Percentiles rank a stretch among this genome's conserved stretches.
Evolutionary conservation across 371 early-diverging fungal genomes (phyloP).

Genomic region (Mortierella sp.): DNA sequence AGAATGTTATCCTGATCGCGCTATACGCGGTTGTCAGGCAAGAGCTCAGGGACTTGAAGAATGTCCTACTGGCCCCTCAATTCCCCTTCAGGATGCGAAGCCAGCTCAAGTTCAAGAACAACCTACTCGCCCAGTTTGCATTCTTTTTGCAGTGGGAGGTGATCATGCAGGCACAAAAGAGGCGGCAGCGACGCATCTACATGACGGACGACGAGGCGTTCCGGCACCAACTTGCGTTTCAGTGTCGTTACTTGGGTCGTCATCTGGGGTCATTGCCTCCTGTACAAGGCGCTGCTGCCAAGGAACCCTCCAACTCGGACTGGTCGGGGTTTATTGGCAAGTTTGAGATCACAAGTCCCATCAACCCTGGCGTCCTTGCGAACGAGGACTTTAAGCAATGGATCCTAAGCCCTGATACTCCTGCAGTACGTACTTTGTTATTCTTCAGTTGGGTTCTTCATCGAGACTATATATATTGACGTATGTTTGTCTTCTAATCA

Average conservation of each 20-base stretch:
- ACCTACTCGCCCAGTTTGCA: conserved; percentile 44
- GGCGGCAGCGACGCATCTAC: conserved; percentile 22
- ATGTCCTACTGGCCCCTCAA: conserved; percentile 30
- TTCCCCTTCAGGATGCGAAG: conserved; percentile 37
- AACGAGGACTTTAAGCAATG: conserved; percentile 23
- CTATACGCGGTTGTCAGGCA: conserved; percentile 31
- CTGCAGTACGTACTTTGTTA: conserved; percentile 13
- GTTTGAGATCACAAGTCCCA: conserved; percentile 35
- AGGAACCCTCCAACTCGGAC: conserved; percentile 25
- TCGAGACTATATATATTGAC: not conserved
- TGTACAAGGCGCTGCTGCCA: not conserved
- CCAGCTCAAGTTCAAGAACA: conserved; percentile 21
- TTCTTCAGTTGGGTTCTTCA: not conserved
- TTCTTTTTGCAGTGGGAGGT: conserved; percentile 55
- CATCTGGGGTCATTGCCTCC: conserved; percentile 29
- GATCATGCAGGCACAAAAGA: conserved; percentile 26
- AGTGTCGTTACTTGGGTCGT: conserved; percentile 30
- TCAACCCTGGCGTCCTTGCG: conserved; percentile 26
- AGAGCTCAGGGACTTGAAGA: conserved; percentile 11
- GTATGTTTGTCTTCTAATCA: not conserved
- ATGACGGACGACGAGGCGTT: conserved; percentile 28
- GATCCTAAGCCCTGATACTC: conserved; percentile 34
- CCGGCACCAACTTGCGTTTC: conserved; percentile 20
- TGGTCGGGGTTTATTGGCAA: conserved; percentile 40
- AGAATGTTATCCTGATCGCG: conserved; percentile 39